A percentile compares a stretch with the other conserved stretches of the same genome.
Evolutionary conservation across 1,284 basidiomycete species (phyloP).

Genomic region (Ceratobasidium sp.): DNA sequence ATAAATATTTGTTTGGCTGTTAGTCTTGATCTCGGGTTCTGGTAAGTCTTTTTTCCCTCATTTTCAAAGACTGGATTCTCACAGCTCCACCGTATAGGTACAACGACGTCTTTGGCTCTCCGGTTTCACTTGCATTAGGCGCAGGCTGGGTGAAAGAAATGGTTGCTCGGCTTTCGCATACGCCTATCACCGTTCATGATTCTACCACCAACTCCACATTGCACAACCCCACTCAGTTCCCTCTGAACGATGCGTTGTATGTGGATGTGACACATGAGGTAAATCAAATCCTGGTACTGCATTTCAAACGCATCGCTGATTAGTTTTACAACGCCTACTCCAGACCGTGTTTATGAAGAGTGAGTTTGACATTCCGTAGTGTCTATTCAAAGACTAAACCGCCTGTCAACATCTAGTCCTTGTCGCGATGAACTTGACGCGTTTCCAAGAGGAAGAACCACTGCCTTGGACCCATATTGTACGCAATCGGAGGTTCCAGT

Average conservation of each 20-base stretch:
- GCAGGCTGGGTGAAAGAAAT: conserved; percentile 89
- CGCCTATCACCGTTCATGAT: conserved; percentile 75
- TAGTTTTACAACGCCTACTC: conserved; percentile 52
- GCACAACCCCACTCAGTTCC: conserved; percentile 79
- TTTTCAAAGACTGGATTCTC: background rate
- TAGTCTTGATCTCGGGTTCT: conserved; percentile 61
- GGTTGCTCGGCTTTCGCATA: conserved; percentile 82
- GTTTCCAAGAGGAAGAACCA: conserved; percentile 75
- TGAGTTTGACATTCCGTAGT: conserved; percentile 68
- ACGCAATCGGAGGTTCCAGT: conserved; percentile 65
- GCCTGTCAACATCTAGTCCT: conserved; percentile 59
- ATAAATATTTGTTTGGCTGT: conserved; percentile 55
- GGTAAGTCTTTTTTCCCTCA: conserved; percentile 56
- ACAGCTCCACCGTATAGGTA: conserved; percentile 65
- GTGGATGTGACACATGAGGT: conserved; percentile 91
- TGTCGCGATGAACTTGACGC: conserved; percentile 64
- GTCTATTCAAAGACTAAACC: conserved; percentile 57
- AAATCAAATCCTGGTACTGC: conserved; percentile 26
- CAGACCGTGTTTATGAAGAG: conserved; percentile 53
- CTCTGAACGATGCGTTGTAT: conserved; percentile 83
- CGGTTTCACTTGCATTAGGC: conserved; percentile 83
- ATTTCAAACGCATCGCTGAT: background rate
- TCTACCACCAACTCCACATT: conserved; percentile 86
- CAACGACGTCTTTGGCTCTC: conserved; percentile 83
- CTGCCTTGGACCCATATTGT: conserved; percentile 82